Evolutionary conservation across 2,329 filamentous ascomycete species (phyloP).

Genomic region (Aspergillus uvarum): DNA sequence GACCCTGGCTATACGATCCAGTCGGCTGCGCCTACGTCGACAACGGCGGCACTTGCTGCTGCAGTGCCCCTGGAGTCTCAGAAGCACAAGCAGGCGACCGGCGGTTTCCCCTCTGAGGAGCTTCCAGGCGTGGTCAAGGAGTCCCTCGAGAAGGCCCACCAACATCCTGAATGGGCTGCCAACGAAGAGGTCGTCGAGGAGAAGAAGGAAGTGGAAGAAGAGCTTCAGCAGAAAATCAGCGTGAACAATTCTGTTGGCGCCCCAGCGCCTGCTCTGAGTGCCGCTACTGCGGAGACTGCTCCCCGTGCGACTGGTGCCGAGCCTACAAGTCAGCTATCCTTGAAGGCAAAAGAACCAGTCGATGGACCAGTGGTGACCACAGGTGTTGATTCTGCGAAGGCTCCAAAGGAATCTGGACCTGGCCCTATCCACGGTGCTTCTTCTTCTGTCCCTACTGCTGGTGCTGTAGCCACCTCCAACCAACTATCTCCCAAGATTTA

Average conservation of each 20-base stretch:
- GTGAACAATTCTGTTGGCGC: conserved; percentile 37
- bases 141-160: conserved; percentile 52
- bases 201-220: conserved; percentile 71
- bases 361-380: conserved; percentile 15
- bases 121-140: conserved; percentile 49
- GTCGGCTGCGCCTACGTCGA: conserved; percentile 52
- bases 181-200: conserved; percentile 69
- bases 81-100: conserved; percentile 22
- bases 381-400: conserved; percentile 22
- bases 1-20: conserved; percentile 56
- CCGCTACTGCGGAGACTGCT: conserved; percentile 39
- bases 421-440: background rate
- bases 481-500: background rate
- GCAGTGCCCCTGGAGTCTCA: conserved; percentile 45
- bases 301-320: conserved; percentile 28
- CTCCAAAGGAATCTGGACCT: conserved; percentile 20
- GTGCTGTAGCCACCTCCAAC: background rate
- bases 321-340: conserved; percentile 21
- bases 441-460: background rate
- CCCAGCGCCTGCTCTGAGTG: conserved; percentile 43
- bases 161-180: conserved; percentile 68
- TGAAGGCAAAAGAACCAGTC: conserved; percentile 14
- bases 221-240: conserved; percentile 60
- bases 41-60: conserved; percentile 47
- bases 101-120: conserved; percentile 24